Conservation (phyloP, 73 alveolate species). For the Halteria grandinella region DNA sequence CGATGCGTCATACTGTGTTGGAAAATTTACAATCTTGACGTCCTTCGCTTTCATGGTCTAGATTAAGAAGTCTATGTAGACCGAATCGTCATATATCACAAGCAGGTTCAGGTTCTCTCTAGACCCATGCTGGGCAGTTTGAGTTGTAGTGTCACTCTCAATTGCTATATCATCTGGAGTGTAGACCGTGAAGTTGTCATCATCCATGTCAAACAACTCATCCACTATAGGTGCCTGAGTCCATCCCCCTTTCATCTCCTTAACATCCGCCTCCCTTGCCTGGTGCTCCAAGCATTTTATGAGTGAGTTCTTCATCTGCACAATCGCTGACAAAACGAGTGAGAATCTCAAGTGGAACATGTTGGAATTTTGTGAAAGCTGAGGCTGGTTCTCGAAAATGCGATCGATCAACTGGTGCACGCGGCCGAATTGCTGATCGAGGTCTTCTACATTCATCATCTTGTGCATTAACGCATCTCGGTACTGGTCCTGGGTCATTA, state of each 20-base stretch:
- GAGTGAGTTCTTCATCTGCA: slow-evolving; percentile 51
- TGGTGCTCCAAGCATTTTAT: slow-evolving; percentile 34
- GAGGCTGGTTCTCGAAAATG: slow-evolving; percentile 11
- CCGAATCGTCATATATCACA: not conserved
- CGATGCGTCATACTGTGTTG: slow-evolving; percentile 3
- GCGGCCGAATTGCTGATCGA: slow-evolving; percentile 18
- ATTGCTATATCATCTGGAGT: too few relatives aligned
- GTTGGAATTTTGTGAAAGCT: slow-evolving; percentile 9
- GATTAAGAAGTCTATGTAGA: not conserved
- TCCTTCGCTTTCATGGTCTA: slow-evolving; percentile 13
- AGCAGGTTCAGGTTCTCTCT: slow-evolving; percentile 15
- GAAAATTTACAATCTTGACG: slow-evolving; percentile 29
- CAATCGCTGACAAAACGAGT: not conserved
- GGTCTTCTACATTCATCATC: slow-evolving; percentile 19
- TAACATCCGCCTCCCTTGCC: not conserved
- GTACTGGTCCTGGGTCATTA: slow-evolving; percentile 18
- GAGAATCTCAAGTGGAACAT: slow-evolving; percentile 41
- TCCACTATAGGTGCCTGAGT: too few relatives aligned
- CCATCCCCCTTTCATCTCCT: too few relatives aligned
- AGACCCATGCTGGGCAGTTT: too few relatives aligned
- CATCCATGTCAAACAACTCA: too few relatives aligned
- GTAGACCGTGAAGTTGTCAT: too few relatives aligned
- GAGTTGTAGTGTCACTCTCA: too few relatives aligned
- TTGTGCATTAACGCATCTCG: slow-evolving; percentile 25
- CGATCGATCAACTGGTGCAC: slow-evolving; percentile 39